Evolutionary conservation across 176 grass and related monocot species (phyloP).

Genomic region (Carex scoparia): DNA sequence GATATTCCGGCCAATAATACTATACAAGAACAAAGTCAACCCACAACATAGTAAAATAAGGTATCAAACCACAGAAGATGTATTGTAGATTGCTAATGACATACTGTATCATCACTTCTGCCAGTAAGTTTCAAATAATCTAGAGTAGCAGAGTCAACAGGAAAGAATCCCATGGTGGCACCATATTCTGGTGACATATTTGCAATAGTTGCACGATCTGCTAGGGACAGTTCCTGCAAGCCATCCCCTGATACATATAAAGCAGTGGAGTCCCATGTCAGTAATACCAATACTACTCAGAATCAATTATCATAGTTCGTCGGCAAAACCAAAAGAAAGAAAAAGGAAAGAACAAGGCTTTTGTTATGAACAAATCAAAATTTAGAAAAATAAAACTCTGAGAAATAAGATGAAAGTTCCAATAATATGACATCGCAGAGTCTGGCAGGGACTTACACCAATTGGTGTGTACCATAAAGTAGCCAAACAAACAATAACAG

Average conservation of each 20-base stretch:
- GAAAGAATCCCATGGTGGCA: slow-evolving; percentile 99
- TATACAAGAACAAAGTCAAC: neutral
- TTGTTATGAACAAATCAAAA: neutral
- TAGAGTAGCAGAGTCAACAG: slow-evolving; percentile 73
- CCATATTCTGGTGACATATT: slow-evolving; percentile 99
- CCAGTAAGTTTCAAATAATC: slow-evolving; percentile 94
- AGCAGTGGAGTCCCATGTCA: slow-evolving; percentile 1
- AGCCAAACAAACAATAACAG: neutral
- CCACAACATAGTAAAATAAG: slow-evolving; percentile 3
- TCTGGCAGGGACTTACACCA: neutral
- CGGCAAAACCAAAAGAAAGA: neutral
- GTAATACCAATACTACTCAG: neutral
- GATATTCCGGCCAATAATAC: neutral
- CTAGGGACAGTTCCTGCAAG: slow-evolving; percentile 80
- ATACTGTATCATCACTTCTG: slow-evolving; percentile 89
- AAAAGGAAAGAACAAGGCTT: neutral
- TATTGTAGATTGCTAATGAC: slow-evolving; percentile 3
- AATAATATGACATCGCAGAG: neutral
- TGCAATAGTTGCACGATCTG: slow-evolving; percentile 94
- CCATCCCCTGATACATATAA: slow-evolving; percentile 53
- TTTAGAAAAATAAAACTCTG: neutral
- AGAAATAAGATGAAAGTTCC: neutral
- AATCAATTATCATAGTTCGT: neutral
- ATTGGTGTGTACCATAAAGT: neutral
- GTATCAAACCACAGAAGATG: slow-evolving; percentile 8